These are phyloP conservation scores for Macadamia integrifolia DNA, from an alignment of 164 flowering plant species.

Conservation along the genomic window DNA sequence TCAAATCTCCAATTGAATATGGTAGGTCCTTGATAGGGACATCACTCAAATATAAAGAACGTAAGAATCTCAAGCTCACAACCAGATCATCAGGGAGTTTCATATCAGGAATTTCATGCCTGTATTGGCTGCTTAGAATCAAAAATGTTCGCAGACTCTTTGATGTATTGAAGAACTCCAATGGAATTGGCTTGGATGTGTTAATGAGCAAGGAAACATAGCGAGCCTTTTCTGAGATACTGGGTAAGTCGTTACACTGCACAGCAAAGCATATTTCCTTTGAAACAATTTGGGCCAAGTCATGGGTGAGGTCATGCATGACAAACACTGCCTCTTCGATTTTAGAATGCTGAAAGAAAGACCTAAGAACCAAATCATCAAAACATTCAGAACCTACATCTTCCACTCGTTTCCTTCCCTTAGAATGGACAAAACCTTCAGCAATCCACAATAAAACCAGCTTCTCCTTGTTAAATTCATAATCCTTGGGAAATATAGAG, in stretches of 20 bases:
- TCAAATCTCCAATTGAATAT: background rate
- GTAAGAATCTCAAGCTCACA: background rate
- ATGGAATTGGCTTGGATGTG: background rate
- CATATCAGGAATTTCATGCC: too few species aligned
- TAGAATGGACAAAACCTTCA: background rate
- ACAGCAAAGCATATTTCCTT: background rate
- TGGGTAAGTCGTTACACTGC: background rate
- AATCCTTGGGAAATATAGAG: slow-evolving; percentile 5
- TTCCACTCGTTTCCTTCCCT: background rate
- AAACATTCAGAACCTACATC: background rate
- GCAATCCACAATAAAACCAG: slow-evolving; percentile 3
- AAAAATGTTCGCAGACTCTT: background rate
- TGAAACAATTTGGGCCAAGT: background rate
- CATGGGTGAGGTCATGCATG: background rate
- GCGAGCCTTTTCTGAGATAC: background rate
- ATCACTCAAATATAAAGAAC: background rate
- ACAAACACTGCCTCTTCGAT: background rate
- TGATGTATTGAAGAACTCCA: background rate
- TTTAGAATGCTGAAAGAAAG: background rate
- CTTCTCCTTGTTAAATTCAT: background rate
- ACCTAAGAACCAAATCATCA: background rate
- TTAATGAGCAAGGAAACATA: background rate
- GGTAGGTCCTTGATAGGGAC: background rate
- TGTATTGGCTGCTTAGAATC: background rate
- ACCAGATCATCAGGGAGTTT: background rate